phyloP scores from a whole-genome alignment of 257 asterid genomes.

The Jaltomata sinuosa region DNA sequence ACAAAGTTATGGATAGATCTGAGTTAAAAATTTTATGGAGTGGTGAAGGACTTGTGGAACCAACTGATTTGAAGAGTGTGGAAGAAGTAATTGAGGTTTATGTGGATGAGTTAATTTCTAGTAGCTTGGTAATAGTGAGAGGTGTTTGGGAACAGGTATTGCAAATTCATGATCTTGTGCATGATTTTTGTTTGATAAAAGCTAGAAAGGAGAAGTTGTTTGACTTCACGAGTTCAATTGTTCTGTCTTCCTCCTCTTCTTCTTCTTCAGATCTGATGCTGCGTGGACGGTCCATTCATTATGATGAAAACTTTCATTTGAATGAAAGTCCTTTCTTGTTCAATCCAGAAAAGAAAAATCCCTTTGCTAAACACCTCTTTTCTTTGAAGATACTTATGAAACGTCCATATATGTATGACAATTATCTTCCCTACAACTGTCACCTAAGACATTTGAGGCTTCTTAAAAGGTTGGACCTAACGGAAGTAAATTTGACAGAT shows the following conservation, averaged over 20 bases:
- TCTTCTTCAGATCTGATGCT: neutral
- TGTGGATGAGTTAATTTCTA: conserved; percentile 8
- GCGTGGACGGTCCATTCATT: neutral
- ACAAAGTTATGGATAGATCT: neutral
- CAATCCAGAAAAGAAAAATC: neutral
- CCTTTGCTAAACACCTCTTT: neutral
- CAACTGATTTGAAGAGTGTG: neutral
- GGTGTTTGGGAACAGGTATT: conserved; percentile 1
- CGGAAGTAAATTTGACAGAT: no score
- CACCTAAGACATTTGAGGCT: no score
- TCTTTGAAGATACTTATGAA: no score
- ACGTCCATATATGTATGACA: no score
- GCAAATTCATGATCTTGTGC: conserved; percentile 13
- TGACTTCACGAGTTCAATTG: neutral
- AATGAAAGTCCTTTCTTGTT: no score
- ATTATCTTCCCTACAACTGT: no score
- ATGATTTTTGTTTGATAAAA: conserved; percentile 5
- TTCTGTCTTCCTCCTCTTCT: neutral
- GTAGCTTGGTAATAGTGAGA: conserved; percentile 9
- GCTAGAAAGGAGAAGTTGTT: neutral
- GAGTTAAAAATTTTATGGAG: conserved; percentile 13
- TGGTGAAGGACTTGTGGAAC: conserved; percentile 22
- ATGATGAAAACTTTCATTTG: neutral
- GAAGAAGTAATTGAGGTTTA: neutral
- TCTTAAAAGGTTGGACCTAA: no score